Conservation (phyloP, 1,284 basidiomycete species). For the Melampsora abietis-canadensis region DNA sequence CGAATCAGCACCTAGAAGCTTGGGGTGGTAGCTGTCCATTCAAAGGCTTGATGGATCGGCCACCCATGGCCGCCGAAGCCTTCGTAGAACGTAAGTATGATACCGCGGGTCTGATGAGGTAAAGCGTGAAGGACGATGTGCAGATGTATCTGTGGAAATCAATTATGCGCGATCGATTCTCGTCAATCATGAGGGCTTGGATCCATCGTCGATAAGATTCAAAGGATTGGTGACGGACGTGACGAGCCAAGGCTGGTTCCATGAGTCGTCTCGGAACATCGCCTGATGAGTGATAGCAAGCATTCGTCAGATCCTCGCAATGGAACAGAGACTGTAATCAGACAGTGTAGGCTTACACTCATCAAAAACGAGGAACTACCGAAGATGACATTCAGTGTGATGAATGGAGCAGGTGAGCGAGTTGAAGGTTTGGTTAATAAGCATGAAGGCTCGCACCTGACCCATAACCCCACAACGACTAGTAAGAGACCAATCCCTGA, state of each 20-base stretch:
- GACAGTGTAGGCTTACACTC: slow-evolving; percentile 18
- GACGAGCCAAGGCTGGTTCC: slow-evolving; percentile 36
- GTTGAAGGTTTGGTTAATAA: background rate
- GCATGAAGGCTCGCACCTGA: slow-evolving; percentile 17
- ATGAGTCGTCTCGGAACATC: slow-evolving; percentile 38
- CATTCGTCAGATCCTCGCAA: too few species aligned
- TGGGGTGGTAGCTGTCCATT: slow-evolving; percentile 39
- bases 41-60: slow-evolving; percentile 11
- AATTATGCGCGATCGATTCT: background rate
- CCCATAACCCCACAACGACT: slow-evolving; percentile 37
- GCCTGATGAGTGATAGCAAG: background rate
- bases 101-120: slow-evolving; percentile 68
- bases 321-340: too few species aligned
- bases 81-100: slow-evolving; percentile 54
- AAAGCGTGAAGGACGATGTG: slow-evolving; percentile 82
- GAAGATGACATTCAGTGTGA: background rate
- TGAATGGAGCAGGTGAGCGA: background rate
- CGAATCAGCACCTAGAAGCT: slow-evolving; percentile 40
- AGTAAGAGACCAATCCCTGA: slow-evolving; percentile 27
- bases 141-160: slow-evolving; percentile 70
- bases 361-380: slow-evolving; percentile 38
- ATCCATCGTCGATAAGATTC: background rate
- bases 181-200: background rate
- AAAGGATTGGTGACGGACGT: slow-evolving; percentile 20
- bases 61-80: background rate